A percentile compares a stretch with the other conserved stretches of the same genome.
Evolutionary conservation across 768 basidiomycete species (phyloP).

Genomic region (Brasilioporus rufonigricans): DNA sequence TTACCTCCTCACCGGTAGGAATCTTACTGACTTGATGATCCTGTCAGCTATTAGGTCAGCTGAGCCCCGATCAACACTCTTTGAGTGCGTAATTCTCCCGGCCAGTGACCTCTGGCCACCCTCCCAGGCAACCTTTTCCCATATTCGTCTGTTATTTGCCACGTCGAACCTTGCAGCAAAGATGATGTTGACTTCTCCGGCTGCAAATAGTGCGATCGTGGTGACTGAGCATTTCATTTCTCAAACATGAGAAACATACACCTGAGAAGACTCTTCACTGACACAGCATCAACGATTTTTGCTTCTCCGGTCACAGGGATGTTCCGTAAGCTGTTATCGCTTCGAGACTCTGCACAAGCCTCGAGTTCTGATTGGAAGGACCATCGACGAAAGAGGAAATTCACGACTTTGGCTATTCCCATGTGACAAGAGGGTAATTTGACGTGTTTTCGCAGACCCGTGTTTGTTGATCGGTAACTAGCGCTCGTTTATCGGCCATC

Average conservation of each 20-base stretch:
- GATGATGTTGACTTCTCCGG: not conserved
- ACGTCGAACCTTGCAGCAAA: not conserved
- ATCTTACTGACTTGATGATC: constrained; percentile 2
- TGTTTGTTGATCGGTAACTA: not conserved
- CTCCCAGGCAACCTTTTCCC: not conserved
- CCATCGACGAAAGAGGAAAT: not conserved
- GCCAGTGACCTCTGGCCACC: no score
- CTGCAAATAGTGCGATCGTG: not conserved
- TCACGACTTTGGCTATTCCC: not conserved
- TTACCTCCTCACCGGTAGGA: not conserved
- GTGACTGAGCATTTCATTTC: constrained; percentile 5
- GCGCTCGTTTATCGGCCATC: not conserved
- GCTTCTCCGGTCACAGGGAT: constrained; percentile 15
- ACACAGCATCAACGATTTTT: constrained; percentile 27
- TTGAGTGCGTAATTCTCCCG: not conserved
- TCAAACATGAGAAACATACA: constrained; percentile 8
- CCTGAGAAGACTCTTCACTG: not conserved
- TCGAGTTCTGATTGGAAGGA: constrained; percentile 1
- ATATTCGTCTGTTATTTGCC: not conserved
- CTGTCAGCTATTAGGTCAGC: not conserved
- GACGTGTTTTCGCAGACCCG: not conserved
- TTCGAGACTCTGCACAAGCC: not conserved
- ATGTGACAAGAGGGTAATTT: not conserved
- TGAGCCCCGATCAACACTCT: not conserved
- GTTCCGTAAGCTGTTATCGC: constrained; percentile 20